Evolutionary conservation across 2,329 filamentous ascomycete species (phyloP).

Genomic region (Curvularia sp.): DNA sequence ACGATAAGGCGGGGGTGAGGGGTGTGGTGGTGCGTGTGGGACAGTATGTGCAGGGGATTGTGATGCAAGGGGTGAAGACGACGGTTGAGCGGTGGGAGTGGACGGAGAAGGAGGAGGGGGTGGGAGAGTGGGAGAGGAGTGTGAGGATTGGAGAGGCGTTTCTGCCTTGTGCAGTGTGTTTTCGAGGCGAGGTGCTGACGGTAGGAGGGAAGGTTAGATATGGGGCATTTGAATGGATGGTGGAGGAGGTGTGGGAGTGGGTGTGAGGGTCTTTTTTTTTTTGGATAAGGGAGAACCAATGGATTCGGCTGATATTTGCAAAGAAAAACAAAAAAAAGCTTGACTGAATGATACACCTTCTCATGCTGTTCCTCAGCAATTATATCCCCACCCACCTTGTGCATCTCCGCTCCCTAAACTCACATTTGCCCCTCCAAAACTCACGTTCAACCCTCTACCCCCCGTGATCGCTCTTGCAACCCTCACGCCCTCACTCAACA

Average conservation of each 20-base stretch:
- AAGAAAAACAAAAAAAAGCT: not conserved
- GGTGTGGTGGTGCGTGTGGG: constrained; percentile 65
- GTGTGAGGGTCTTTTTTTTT: not conserved
- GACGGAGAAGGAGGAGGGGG: not conserved
- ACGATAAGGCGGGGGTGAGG: constrained; percentile 47
- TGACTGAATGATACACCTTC: not conserved
- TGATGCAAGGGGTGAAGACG: constrained; percentile 55
- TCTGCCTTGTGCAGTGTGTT: constrained; percentile 51
- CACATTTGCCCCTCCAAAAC: constrained; percentile 20
- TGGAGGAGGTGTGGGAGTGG: constrained; percentile 49
- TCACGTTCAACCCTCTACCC: constrained; percentile 13
- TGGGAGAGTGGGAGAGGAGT: constrained; percentile 46
- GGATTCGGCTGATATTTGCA: not conserved
- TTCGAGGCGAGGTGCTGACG: constrained; percentile 38
- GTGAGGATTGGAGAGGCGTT: constrained; percentile 50
- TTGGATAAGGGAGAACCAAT: not conserved
- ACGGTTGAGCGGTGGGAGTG: constrained; percentile 65
- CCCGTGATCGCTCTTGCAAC: constrained; percentile 40
- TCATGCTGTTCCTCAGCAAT: constrained; percentile 19
- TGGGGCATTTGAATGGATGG: constrained; percentile 48
- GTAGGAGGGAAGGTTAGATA: constrained; percentile 42
- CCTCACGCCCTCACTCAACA: constrained; percentile 44
- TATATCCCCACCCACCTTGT: constrained; percentile 47
- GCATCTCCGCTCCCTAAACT: constrained; percentile 22
- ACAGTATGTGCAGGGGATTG: constrained; percentile 63